Evolutionary conservation across 345 rosid genomes (phyloP).

Genomic region (Sonneratia caseolaris): DNA sequence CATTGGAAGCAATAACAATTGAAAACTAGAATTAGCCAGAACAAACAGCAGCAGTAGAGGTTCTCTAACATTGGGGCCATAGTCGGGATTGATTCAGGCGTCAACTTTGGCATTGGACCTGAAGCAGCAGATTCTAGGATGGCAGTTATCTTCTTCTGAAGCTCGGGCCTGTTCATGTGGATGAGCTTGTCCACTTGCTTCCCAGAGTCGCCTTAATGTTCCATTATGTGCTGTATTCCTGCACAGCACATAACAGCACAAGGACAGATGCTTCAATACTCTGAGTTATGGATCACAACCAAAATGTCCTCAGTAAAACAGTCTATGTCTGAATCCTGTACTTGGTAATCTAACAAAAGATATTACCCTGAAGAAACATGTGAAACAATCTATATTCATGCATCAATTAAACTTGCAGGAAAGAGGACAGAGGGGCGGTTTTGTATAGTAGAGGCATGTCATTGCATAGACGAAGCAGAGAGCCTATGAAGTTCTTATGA

Average conservation of each 20-base stretch:
- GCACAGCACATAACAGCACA: conserved; percentile 7
- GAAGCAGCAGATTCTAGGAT: conserved; percentile 17
- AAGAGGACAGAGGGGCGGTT: no score
- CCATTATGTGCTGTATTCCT: conserved; percentile 82
- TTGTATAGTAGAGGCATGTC: no score
- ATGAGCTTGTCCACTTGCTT: conserved; percentile 70
- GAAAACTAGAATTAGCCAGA: background rate
- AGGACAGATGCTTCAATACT: no score
- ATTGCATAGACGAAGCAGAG: no score
- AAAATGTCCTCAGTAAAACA: no score
- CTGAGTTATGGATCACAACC: no score
- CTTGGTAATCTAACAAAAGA: no score
- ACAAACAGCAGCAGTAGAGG: background rate
- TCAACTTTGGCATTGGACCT: background rate
- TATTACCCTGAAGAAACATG: no score
- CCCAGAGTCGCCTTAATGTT: conserved; percentile 90
- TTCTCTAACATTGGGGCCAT: background rate
- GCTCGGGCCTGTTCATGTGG: conserved; percentile 77
- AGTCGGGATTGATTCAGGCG: background rate
- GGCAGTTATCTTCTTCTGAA: conserved; percentile 53
- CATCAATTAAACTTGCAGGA: no score
- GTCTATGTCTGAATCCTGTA: no score
- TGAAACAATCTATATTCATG: no score
- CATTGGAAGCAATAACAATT: background rate
- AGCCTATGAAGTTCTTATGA: no score